These are phyloP conservation scores for Paracoccidioides lutzii DNA, from an alignment of 2,329 filamentous ascomycete species.

Conservation along the genomic window DNA sequence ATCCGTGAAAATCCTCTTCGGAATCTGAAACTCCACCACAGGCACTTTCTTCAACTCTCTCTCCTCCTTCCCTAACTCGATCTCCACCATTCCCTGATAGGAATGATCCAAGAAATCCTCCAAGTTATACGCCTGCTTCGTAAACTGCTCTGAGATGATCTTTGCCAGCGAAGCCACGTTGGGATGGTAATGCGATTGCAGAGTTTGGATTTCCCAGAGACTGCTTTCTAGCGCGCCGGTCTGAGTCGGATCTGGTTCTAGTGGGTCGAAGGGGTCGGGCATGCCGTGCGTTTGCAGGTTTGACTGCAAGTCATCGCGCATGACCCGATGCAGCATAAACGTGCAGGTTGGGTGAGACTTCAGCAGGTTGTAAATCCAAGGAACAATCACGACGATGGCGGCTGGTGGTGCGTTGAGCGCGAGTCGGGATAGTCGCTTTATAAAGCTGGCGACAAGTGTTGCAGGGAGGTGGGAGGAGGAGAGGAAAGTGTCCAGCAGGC, in stretches of 20 bases:
- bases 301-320: constrained; percentile 41
- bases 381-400: constrained; percentile 76
- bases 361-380: constrained; percentile 91
- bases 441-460: constrained; percentile 81
- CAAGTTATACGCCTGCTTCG: constrained; percentile 85
- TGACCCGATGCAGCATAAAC: constrained; percentile 84
- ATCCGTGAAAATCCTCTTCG: constrained; percentile 60
- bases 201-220: constrained; percentile 84
- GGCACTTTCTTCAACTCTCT: constrained; percentile 77
- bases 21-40: constrained; percentile 87
- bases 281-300: constrained; percentile 50
- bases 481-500: constrained; percentile 81
- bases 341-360: constrained; percentile 81
- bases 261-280: constrained; percentile 63
- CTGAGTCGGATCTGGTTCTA: constrained; percentile 69
- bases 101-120: constrained; percentile 96
- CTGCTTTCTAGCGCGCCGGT: constrained; percentile 83
- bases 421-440: constrained; percentile 80
- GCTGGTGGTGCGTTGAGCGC: constrained; percentile 79
- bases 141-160: constrained; percentile 93
- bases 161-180: constrained; percentile 90
- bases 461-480: constrained; percentile 85
- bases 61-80: constrained; percentile 50
- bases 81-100: constrained; percentile 63
- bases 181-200: constrained; percentile 90